These are phyloP conservation scores for Recurvomyces mirabilis DNA, from an alignment of 495 filamentous ascomycete species.

Conservation along the genomic window DNA sequence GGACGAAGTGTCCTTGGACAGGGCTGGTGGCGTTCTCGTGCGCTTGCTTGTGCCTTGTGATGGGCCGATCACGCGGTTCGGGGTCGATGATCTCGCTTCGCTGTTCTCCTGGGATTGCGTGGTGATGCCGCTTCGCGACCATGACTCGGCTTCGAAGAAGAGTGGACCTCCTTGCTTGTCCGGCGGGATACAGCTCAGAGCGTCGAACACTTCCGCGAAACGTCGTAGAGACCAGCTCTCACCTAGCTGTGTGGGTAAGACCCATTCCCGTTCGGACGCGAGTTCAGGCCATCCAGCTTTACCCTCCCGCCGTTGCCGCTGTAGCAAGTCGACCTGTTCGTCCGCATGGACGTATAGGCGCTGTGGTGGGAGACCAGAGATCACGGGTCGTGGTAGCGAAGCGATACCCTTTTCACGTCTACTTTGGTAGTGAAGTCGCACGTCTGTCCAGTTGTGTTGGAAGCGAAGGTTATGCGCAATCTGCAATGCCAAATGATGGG, in stretches of 20 bases:
- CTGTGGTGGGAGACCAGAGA: conserved; percentile 81
- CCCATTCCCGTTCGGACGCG: conserved; percentile 58
- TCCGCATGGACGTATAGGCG: conserved; percentile 86
- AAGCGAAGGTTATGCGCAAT: conserved; percentile 72
- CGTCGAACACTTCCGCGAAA: conserved; percentile 74
- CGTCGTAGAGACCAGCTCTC: conserved; percentile 72
- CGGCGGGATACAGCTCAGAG: conserved; percentile 43
- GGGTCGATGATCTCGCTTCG: background rate
- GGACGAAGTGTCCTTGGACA: background rate
- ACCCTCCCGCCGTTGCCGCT: conserved; percentile 31
- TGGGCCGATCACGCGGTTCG: background rate
- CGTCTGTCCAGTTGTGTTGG: conserved; percentile 74
- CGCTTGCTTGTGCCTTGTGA: background rate
- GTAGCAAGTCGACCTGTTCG: conserved; percentile 70
- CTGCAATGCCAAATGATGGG: conserved; percentile 47
- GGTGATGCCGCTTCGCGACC: conserved; percentile 30
- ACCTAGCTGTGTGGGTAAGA: conserved; percentile 68
- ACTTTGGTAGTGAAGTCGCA: conserved; percentile 50
- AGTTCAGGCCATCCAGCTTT: conserved; percentile 38
- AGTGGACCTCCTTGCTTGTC: conserved; percentile 18
- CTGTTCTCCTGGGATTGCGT: conserved; percentile 20
- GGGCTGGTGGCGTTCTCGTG: background rate
- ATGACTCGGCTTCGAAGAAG: conserved; percentile 20
- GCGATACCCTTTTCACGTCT: conserved; percentile 10
- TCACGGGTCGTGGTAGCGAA: conserved; percentile 42